These are phyloP conservation scores for Trametes hirsuta DNA, from an alignment of 1,284 basidiomycete genomes.

Conservation along the genomic window DNA sequence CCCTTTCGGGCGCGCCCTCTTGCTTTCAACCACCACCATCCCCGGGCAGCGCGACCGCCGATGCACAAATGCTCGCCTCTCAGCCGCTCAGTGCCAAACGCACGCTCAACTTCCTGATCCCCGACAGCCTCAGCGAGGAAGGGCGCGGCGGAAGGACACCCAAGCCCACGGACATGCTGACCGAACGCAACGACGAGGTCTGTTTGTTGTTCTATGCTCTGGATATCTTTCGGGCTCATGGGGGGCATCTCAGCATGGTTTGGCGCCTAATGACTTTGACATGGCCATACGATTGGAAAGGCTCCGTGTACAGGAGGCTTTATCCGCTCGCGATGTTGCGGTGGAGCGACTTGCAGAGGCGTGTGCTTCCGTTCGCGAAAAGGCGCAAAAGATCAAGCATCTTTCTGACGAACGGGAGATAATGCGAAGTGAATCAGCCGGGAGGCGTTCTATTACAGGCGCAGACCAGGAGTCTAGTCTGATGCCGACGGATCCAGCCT, in stretches of 20 bases:
- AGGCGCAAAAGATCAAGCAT: slow-evolving; percentile 52
- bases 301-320: slow-evolving; percentile 57
- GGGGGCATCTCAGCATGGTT: background rate
- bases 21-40: background rate
- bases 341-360: slow-evolving; percentile 63
- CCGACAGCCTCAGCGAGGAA: background rate
- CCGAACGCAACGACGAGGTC: background rate
- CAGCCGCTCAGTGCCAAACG: background rate
- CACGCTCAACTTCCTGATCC: background rate
- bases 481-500: background rate
- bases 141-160: background rate
- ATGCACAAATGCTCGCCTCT: background rate
- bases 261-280: slow-evolving; percentile 9
- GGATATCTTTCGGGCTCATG: background rate
- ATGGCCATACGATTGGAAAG: slow-evolving; percentile 52
- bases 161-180: background rate
- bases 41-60: background rate
- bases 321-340: slow-evolving; percentile 66
- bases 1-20: background rate
- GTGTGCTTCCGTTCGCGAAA: slow-evolving; percentile 62
- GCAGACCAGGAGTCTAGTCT: background rate
- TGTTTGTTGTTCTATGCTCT: background rate
- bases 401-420: slow-evolving; percentile 46
- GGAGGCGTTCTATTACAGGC: slow-evolving; percentile 22
- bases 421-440: background rate